Evolutionary conservation across 2,329 filamentous ascomycete genomes (phyloP).

Genomic region (Diplodia intermedia): DNA sequence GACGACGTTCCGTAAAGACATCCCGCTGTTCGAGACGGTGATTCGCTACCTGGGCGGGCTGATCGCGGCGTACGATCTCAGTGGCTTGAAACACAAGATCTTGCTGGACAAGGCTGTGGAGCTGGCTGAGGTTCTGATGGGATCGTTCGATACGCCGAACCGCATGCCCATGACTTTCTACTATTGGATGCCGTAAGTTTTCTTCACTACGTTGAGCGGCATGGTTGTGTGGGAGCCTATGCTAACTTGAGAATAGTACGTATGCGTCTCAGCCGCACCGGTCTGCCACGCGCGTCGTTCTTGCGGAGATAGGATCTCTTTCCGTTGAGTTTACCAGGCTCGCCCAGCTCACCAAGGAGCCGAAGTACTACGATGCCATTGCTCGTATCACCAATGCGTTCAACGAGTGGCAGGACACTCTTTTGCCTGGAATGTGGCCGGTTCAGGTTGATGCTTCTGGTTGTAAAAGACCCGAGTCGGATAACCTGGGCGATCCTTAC

Average conservation of each 20-base stretch:
- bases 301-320: conserved; percentile 57
- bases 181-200: conserved; percentile 57
- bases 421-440: conserved; percentile 58
- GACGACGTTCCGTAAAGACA: conserved; percentile 55
- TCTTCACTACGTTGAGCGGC: conserved; percentile 49
- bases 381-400: conserved; percentile 53
- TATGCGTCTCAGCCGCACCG: conserved; percentile 42
- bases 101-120: conserved; percentile 68
- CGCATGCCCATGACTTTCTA: conserved; percentile 69
- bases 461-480: conserved; percentile 22
- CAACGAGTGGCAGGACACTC: conserved; percentile 52
- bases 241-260: conserved; percentile 18
- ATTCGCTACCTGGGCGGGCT: conserved; percentile 75
- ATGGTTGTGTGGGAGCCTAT: neutral
- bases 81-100: conserved; percentile 57
- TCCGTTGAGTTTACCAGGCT: conserved; percentile 58
- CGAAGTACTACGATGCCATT: conserved; percentile 57
- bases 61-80: conserved; percentile 73
- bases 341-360: conserved; percentile 54
- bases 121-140: conserved; percentile 69
- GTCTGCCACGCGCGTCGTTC: conserved; percentile 52
- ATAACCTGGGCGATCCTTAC: neutral
- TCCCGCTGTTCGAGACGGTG: conserved; percentile 74
- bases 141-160: conserved; percentile 72
- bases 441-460: conserved; percentile 50